These are phyloP conservation scores for Apostasia ramifera DNA, from an alignment of 106 monocot species.

Conservation along the genomic window DNA sequence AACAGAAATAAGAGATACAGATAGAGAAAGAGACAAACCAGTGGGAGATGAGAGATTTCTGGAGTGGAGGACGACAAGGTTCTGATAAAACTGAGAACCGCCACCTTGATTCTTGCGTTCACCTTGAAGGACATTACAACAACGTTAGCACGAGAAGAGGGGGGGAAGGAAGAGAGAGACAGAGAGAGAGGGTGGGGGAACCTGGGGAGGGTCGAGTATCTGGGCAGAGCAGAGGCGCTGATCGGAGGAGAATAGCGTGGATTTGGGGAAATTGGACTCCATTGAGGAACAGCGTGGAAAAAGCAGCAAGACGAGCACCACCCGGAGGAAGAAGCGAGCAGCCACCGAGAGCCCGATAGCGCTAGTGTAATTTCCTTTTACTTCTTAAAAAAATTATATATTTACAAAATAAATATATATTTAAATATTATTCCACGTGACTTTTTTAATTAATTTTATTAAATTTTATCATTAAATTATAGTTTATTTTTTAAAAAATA, in stretches of 20 bases:
- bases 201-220: constrained; percentile 62
- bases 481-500: too few species aligned
- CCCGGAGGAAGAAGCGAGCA: too few species aligned
- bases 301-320: too few species aligned
- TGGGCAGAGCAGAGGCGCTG: constrained; percentile 84
- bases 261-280: constrained; percentile 32
- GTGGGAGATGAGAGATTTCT: constrained; percentile 42
- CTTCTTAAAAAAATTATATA: too few species aligned
- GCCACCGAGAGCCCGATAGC: too few species aligned
- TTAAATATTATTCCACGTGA: too few species aligned
- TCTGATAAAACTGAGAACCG: constrained; percentile 74
- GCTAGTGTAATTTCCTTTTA: too few species aligned
- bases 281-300: neutral
- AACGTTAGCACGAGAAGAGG: neutral
- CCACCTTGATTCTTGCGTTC: constrained; percentile 70
- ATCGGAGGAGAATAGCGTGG: constrained; percentile 79
- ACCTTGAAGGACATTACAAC: constrained; percentile 23
- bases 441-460: too few species aligned
- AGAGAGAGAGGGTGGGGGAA: constrained; percentile 1
- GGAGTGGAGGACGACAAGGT: constrained; percentile 47
- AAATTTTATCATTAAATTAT: too few species aligned
- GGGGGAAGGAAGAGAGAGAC: neutral
- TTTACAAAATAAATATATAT: too few species aligned
- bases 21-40: constrained; percentile 35
- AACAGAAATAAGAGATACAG: neutral